Evolutionary conservation across 164 flowering plant genomes (phyloP), one percentile per base, ranked within the genome.

Genomic region (Aristolochia californica): DNA sequence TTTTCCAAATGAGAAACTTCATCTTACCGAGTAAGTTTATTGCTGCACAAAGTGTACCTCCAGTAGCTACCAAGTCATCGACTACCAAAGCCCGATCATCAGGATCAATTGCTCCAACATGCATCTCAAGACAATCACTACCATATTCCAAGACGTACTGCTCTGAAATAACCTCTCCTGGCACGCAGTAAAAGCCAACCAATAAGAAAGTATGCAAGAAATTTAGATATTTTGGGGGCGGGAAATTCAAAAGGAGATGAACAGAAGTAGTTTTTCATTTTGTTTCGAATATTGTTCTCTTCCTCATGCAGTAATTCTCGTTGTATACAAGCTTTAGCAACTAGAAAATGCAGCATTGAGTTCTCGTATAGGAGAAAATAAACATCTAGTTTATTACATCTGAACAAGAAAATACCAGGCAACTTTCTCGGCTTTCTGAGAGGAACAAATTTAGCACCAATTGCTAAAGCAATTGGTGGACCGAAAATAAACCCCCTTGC

Each of bases 401-500:
- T 21, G 22, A 22, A 2, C 7, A 15, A 16, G 3, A 16, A 25
- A 25, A n/a, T 83, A 93, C 98, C 97, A 26, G 98, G 98, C 61
- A 93, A 63, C 65, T 93, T 93, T 64, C 70, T 79, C 56, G 98
- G 98, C 72, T 93, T 93, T 66, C 98, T 81, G 73, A 93, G 59
- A 0, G 98, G 98, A 61, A 93, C 91, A 77, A 93, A 93, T 69
- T 93, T 93, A 51, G 98, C 98, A 54, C 98, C 98, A 57, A 93
- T 89, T 5, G 90, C 95, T 76, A 91, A 73, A 22, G 98, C 98
- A 64, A 91, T 85, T 24, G 98, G 86, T 56, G 98, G 95, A 43
- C 98, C 98, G 68, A 91, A 91, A 40, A 91, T 83, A 62, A 91
- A 91, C 2, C 97, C 97, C 2, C 98, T 81, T 25, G 98, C 98